phyloP scores from a whole-genome alignment of 179 eudicot genomes.

The Silene coronaria region DNA sequence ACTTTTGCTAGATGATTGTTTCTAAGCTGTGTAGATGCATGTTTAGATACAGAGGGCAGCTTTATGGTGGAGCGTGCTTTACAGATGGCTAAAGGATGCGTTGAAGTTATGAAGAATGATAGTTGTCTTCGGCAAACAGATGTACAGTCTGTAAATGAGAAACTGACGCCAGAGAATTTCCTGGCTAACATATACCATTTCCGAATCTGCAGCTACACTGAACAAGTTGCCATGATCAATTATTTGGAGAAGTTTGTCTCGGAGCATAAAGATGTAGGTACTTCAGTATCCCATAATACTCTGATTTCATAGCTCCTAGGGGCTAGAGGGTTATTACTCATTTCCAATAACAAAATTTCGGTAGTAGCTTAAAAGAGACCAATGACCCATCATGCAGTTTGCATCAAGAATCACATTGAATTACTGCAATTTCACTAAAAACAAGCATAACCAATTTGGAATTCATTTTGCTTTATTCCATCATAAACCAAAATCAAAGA shows the following conservation, averaged over 20 bases:
- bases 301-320: background rate
- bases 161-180: slow-evolving; percentile 54
- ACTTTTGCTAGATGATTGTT: slow-evolving; percentile 12
- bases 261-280: slow-evolving; percentile 77
- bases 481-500: background rate
- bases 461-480: background rate
- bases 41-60: slow-evolving; percentile 92
- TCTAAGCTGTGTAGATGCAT: slow-evolving; percentile 29
- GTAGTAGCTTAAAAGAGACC: background rate
- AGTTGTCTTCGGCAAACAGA: slow-evolving; percentile 33
- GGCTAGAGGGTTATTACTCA: background rate
- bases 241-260: slow-evolving; percentile 75
- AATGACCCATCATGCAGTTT: background rate
- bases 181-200: slow-evolving; percentile 72
- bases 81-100: slow-evolving; percentile 87
- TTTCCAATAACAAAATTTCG: background rate
- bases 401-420: background rate
- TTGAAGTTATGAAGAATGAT: slow-evolving; percentile 56
- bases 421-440: background rate
- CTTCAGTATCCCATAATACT: slow-evolving; percentile 6
- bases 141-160: slow-evolving; percentile 28
- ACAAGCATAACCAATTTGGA: background rate
- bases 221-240: slow-evolving; percentile 80
- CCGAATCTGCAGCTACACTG: slow-evolving; percentile 88
- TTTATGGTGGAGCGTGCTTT: slow-evolving; percentile 92